Evolutionary conservation across 164 flowering plant genomes (phyloP), one percentile per base, ranked within the genome.

Genomic region (Euptelea pleiosperma): DNA sequence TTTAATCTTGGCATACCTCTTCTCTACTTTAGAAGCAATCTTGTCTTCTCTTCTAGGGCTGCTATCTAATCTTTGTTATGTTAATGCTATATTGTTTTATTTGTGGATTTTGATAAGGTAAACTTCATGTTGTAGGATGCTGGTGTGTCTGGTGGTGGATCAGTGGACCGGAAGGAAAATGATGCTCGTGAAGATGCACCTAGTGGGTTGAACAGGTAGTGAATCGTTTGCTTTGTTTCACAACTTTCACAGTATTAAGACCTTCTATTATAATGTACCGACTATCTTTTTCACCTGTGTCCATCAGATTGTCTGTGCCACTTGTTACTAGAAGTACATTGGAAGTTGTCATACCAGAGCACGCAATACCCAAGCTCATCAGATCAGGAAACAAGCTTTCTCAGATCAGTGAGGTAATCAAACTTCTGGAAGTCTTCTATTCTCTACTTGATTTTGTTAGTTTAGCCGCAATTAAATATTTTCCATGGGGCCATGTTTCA

Each of bases 321-420:
- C 81, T 91, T 46, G 96, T 89, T 53, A 91, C 97, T 30, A 82
- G 88, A 74, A 94, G 91, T 62, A 94, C 68, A 48, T 71, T 91
- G 25, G 99, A 94, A 81, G 94, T 94, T 55, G 79, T 85, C 50
- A 75, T 94, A 69, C 95, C 99, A 18, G 90, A 88, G 45, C 64
- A 75, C 64, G 98, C 93, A 37, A 78, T 81, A 41, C 62, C 93
- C 21, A 84, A 87, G 80, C 96, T 94, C 42, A 60, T 82, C 18
- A 70, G 79, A 73, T 88, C 96, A 36, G 88, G 75, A 70, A 87
- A 76, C 73, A 87, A 82, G 75, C 95, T 94, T 69, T 72, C 81
- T 21, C 96, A 83, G 76, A 86, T 94, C 50, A 91, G 99, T 65
- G 93, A 94, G 91, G 99, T 89, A 28, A 69, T 58, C 29, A 58